Evolutionary conservation across 805 yeast genomes (phyloP).

Genomic region (Starmerella floricola): DNA sequence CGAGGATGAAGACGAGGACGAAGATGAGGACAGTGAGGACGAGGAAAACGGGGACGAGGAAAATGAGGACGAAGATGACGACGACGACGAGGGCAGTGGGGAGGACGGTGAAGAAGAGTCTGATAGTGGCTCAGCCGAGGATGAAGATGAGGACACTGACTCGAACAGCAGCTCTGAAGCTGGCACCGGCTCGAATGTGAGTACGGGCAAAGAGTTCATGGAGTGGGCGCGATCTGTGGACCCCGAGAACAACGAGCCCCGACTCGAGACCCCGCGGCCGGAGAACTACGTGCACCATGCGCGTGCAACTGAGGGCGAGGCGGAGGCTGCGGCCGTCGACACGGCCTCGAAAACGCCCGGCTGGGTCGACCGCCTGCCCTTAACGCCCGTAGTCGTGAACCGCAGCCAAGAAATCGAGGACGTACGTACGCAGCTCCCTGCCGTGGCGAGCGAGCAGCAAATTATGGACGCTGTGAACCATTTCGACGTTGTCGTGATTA

Average conservation of each 20-base stretch:
- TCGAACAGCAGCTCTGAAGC: slow-evolving; percentile 7
- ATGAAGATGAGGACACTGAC: slow-evolving; percentile 27
- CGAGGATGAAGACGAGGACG: slow-evolving; percentile 40
- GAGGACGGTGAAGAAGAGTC: slow-evolving; percentile 45
- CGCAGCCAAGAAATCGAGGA: slow-evolving; percentile 57
- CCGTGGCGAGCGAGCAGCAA: slow-evolving; percentile 75
- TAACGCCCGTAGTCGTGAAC: slow-evolving; percentile 49
- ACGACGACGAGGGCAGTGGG: slow-evolving; percentile 38
- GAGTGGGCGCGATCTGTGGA: slow-evolving; percentile 79
- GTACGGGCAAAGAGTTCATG: slow-evolving; percentile 57
- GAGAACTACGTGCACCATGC: slow-evolving; percentile 42
- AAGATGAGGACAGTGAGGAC: slow-evolving; percentile 39
- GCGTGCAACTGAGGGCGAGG: slow-evolving; percentile 62
- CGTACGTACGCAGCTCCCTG: slow-evolving; percentile 66
- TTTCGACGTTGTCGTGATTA: slow-evolving; percentile 76
- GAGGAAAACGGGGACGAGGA: slow-evolving; percentile 34
- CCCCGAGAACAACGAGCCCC: slow-evolving; percentile 41
- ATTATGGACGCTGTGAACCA: slow-evolving; percentile 94
- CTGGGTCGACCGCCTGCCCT: slow-evolving; percentile 34
- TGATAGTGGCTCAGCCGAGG: too few species aligned
- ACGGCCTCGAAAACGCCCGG: slow-evolving; percentile 30
- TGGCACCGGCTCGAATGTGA: slow-evolving; percentile 18
- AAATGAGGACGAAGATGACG: slow-evolving; percentile 37
- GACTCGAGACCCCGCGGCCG: slow-evolving; percentile 41
- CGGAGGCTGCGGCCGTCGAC: slow-evolving; percentile 64